A percentile compares a stretch with the other conserved stretches of the same genome.
Conservation (phyloP, 75 land plant species). For the Picea sitchensis region DNA sequence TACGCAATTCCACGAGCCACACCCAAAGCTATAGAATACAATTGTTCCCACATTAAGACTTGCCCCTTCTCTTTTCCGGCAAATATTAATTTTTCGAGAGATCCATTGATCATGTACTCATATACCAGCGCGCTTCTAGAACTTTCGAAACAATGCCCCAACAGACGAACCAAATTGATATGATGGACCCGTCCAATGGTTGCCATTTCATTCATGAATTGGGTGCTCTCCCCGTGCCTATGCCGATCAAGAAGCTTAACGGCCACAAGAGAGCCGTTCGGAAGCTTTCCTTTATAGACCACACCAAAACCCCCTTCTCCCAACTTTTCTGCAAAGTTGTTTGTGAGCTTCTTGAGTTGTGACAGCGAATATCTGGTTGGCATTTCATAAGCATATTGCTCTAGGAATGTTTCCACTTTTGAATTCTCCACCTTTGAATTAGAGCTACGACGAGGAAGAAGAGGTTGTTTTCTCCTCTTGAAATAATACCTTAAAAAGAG, state of each 20-base stretch:
- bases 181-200: no score
- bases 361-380: no score
- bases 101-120: conserved; percentile 4
- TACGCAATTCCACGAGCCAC: conserved; percentile 52
- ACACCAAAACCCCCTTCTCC: not conserved
- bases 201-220: no score
- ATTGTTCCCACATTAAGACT: conserved; percentile 20
- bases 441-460: no score
- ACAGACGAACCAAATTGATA: no score
- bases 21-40: conserved; percentile 45
- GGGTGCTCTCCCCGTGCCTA: not conserved
- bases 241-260: not conserved
- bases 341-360: conserved; percentile 1
- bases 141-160: no score
- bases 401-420: not conserved
- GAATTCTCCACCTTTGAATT: not conserved
- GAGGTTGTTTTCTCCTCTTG: no score
- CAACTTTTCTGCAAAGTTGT: conserved; percentile 2
- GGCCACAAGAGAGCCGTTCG: not conserved
- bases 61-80: not conserved
- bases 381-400: not conserved
- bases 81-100: not conserved
- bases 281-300: no score
- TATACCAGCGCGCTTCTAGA: not conserved
- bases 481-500: no score